Evolutionary conservation across 306 rosid genomes (phyloP), one percentile per base, ranked within the genome.

Genomic region (Prunus mume): DNA sequence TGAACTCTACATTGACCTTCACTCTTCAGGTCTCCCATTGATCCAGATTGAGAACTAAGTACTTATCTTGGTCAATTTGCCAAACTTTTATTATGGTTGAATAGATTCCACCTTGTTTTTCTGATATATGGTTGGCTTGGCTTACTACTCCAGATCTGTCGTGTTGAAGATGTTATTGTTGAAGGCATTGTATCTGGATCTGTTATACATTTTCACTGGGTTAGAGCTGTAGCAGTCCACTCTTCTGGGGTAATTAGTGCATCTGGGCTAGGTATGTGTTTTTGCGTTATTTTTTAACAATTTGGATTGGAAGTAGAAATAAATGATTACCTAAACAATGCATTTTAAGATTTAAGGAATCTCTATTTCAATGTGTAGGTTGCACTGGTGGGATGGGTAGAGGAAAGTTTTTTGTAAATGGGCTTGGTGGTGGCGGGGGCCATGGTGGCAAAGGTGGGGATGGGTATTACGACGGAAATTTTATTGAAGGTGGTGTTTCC

Each of bases 391-490:
- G 98, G 71, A 56, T 89, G 80, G 98, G 98, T 74, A 88, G 85
- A 80, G 98, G 96, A 74, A 85, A 85, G 72, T 57, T 81, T 80
- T 65, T 83, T 25, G 85, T 81, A 71, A 89, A 92, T 81, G 97
- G 97, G 77, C 79, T 95, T 79, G 90, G 93, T 38, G 90, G 96
- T 8, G 98, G 98, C 13, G 98, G 96, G 4, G 97, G 98, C 52
- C 96, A 95, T 86, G 98, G 98, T 74, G 98, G 98, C 30, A 83
- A 81, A 81, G 98, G 98, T n/a, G 98, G 97, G 41, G 93, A 92
- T 73, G 98, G 97, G 68, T 92, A 85, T 83, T 95, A 85, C 69
- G 65, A 85, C 50, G 97, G 96, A 19, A 89, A 71, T 74, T 95
- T 84, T 73, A 87, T 92, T 80, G 96, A 92, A 19, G 99, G 99